phyloP scores from a whole-genome alignment of 2,329 filamentous ascomycete species.

The Chlorencoelia australis region DNA sequence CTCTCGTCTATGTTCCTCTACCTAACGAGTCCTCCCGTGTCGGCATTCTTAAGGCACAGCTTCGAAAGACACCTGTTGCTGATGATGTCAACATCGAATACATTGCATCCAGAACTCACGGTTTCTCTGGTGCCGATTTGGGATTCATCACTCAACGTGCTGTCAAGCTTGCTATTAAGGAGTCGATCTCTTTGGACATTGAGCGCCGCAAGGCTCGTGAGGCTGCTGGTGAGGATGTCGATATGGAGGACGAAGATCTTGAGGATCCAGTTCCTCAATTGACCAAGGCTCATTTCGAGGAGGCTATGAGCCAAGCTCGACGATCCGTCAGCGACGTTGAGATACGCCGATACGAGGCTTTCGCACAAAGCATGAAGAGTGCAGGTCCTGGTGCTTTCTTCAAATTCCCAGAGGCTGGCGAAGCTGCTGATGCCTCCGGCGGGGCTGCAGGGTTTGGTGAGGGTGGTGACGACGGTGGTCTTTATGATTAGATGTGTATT shows the following conservation, averaged over 20 bases:
- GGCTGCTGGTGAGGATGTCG: slow-evolving; percentile 68
- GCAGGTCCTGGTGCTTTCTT: slow-evolving; percentile 92
- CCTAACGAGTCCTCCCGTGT: slow-evolving; percentile 85
- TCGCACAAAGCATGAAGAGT: slow-evolving; percentile 99
- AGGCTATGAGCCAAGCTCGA: slow-evolving; percentile 92
- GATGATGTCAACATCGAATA: slow-evolving; percentile 77
- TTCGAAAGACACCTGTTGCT: slow-evolving; percentile 93
- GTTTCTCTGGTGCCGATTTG: slow-evolving; percentile 98
- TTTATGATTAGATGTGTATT: slow-evolving; percentile 69
- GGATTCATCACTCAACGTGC: slow-evolving; percentile 98
- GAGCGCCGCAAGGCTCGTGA: slow-evolving; percentile 84
- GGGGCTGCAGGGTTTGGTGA: slow-evolving; percentile 33
- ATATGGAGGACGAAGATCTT: slow-evolving; percentile 70
- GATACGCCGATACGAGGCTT: slow-evolving; percentile 96
- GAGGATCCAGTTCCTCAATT: slow-evolving; percentile 95
- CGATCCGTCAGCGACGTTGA: slow-evolving; percentile 93
- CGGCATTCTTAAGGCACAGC: slow-evolving; percentile 86
- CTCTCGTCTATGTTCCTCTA: slow-evolving; percentile 94
- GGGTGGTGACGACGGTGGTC: slow-evolving; percentile 85
- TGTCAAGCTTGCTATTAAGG: slow-evolving; percentile 98
- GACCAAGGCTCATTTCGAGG: slow-evolving; percentile 94
- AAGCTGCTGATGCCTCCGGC: slow-evolving; percentile 53
- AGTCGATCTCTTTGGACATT: slow-evolving; percentile 82
- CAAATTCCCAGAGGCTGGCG: slow-evolving; percentile 72
- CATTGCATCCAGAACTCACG: slow-evolving; percentile 95